Conservation (phyloP, 225 moss, liverwort and hornwort species). For the Polytrichum formosum region DNA sequence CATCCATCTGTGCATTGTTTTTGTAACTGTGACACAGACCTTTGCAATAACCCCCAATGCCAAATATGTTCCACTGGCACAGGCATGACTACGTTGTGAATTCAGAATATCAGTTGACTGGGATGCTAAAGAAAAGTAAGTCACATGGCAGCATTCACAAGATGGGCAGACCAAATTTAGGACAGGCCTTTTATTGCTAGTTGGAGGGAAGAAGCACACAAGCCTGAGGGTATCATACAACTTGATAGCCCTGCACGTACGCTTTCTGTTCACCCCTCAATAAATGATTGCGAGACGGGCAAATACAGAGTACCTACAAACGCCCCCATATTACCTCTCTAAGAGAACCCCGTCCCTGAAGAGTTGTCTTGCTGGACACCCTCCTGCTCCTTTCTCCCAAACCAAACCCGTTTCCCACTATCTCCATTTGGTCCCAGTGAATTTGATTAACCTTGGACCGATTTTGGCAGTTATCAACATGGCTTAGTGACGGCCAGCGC, state of each 20-base stretch:
- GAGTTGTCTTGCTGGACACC: conserved; percentile 48
- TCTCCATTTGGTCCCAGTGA: conserved; percentile 37
- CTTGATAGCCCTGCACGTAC: conserved; percentile 18
- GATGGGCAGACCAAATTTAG: conserved; percentile 8
- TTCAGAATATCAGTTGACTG: too few species aligned
- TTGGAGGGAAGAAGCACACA: conserved; percentile 38
- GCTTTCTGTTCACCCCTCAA: conserved; percentile 44
- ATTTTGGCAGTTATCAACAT: conserved; percentile 43
- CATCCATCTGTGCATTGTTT: too few species aligned
- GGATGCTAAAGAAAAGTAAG: too few species aligned
- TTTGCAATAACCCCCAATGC: too few species aligned
- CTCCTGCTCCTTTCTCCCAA: conserved; percentile 43
- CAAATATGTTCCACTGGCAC: too few species aligned
- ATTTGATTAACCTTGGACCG: conserved; percentile 24
- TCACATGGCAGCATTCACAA: not conserved
- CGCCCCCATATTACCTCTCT: conserved; percentile 21
- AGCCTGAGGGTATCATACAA: conserved; percentile 9
- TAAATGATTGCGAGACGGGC: conserved; percentile 47
- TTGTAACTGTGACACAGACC: too few species aligned
- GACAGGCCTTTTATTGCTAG: conserved; percentile 57
- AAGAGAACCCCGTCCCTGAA: conserved; percentile 14
- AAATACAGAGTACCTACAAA: conserved; percentile 23
- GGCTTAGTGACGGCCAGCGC: conserved; percentile 37
- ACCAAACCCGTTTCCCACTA: conserved; percentile 16
- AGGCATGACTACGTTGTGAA: too few species aligned